A percentile compares a stretch with the other conserved stretches of the same genome.
phyloP scores from a whole-genome alignment of 2,329 filamentous ascomycete species.

The Phialemoniopsis sp. region DNA sequence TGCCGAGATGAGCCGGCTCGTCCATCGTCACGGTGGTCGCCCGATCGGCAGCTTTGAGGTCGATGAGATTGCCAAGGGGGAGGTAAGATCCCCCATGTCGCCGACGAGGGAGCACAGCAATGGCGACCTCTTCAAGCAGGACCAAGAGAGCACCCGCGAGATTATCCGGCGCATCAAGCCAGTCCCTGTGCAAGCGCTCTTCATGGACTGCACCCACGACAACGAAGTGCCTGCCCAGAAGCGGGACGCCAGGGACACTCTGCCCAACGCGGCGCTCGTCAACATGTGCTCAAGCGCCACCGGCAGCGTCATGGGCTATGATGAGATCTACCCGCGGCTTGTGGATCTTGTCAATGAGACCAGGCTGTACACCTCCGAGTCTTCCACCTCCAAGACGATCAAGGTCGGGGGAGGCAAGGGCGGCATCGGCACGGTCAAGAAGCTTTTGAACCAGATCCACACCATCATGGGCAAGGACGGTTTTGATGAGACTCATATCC shows the following conservation, averaged over 20 bases:
- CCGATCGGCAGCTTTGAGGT: constrained; percentile 97
- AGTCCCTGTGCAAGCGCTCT: constrained; percentile 86
- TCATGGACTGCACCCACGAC: constrained; percentile 99
- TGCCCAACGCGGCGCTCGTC: constrained; percentile 90
- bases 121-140: constrained; percentile 13
- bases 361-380: constrained; percentile 74
- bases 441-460: constrained; percentile 90
- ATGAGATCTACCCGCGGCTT: constrained; percentile 90
- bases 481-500: constrained; percentile 93
- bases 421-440: constrained; percentile 88
- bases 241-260: constrained; percentile 85
- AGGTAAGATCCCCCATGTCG: constrained; percentile 32
- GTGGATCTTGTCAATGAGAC: constrained; percentile 93
- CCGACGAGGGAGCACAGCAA: constrained; percentile 16
- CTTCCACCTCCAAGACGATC: constrained; percentile 57
- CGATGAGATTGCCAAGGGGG: constrained; percentile 72
- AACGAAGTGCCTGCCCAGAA: constrained; percentile 97
- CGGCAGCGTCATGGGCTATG: constrained; percentile 96
- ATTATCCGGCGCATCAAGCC: constrained; percentile 78
- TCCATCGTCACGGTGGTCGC: constrained; percentile 88
- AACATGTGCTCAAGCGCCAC: constrained; percentile 94
- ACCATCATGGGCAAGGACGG: constrained; percentile 92
- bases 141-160: constrained; percentile 43
- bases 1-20: constrained; percentile 83
- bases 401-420: constrained; percentile 67